These are phyloP conservation scores for Linnemannia zychae DNA, from an alignment of 192 early-diverging fungal genomes.

Conservation along the genomic window DNA sequence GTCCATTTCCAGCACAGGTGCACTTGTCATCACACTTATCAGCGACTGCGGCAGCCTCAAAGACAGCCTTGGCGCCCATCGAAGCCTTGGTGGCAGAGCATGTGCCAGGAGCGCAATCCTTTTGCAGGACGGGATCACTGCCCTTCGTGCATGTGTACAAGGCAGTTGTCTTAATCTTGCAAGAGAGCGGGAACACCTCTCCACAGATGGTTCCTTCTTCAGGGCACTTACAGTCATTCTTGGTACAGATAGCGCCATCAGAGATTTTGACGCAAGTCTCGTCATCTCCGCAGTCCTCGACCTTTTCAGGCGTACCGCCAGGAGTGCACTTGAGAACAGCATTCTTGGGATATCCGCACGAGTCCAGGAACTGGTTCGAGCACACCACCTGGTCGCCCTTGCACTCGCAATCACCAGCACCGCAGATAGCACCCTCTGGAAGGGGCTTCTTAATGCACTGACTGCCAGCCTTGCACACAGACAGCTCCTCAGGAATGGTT, in stretches of 20 bases:
- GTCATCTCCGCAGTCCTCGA: background rate
- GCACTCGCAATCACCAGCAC: background rate
- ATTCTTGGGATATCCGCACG: background rate
- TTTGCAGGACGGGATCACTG: background rate
- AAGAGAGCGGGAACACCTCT: background rate
- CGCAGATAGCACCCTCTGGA: background rate
- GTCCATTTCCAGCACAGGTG: background rate
- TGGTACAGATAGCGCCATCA: background rate
- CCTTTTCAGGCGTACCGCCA: background rate
- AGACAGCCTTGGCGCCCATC: background rate
- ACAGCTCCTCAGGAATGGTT: background rate
- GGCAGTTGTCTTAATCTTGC: background rate
- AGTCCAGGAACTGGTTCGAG: background rate
- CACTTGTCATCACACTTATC: background rate
- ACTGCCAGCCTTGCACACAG: background rate
- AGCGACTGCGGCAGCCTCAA: background rate
- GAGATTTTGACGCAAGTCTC: background rate
- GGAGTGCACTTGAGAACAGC: background rate
- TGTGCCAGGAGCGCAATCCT: background rate
- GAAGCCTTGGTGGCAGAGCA: background rate
- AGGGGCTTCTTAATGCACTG: background rate
- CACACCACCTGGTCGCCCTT: background rate
- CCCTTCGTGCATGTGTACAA: conserved; percentile 7
- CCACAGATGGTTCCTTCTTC: background rate
- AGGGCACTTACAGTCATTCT: background rate